These are phyloP conservation scores for Aureobasidium sp. DNA, from an alignment of 2,329 filamentous ascomycete genomes.

Conservation along the genomic window DNA sequence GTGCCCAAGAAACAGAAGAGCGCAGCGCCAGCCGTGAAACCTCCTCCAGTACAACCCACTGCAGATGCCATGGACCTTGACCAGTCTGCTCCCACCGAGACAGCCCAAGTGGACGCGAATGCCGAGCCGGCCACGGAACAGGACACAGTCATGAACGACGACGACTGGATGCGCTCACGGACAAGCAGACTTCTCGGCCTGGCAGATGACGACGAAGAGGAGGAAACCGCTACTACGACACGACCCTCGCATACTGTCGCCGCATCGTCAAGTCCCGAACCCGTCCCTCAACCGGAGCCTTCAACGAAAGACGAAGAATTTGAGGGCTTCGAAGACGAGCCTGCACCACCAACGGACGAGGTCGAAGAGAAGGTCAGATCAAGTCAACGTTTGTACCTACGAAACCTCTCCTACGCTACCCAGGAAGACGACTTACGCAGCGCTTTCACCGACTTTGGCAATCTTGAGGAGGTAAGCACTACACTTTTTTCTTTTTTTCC, in stretches of 20 bases:
- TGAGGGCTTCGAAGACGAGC: conserved; percentile 26
- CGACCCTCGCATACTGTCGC: background rate
- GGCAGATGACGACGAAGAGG: conserved; percentile 60
- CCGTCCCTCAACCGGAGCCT: conserved; percentile 11
- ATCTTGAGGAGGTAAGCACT: conserved; percentile 74
- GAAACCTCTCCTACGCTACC: conserved; percentile 77
- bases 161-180: conserved; percentile 84
- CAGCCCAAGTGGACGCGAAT: background rate
- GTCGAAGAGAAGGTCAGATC: conserved; percentile 48
- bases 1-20: conserved; percentile 42
- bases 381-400: conserved; percentile 74
- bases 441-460: conserved; percentile 64
- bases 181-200: conserved; percentile 82
- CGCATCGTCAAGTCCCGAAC: background rate
- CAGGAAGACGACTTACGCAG: conserved; percentile 68
- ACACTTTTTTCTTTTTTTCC: conserved; percentile 19
- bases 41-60: background rate
- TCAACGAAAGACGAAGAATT: background rate
- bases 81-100: background rate
- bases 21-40: conserved; percentile 5
- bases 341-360: conserved; percentile 27
- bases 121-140: conserved; percentile 21
- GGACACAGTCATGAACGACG: conserved; percentile 55
- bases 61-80: conserved; percentile 5
- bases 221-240: background rate